phyloP scores from a whole-genome alignment of 1,284 basidiomycete species.

The Entoloma clypeatum region DNA sequence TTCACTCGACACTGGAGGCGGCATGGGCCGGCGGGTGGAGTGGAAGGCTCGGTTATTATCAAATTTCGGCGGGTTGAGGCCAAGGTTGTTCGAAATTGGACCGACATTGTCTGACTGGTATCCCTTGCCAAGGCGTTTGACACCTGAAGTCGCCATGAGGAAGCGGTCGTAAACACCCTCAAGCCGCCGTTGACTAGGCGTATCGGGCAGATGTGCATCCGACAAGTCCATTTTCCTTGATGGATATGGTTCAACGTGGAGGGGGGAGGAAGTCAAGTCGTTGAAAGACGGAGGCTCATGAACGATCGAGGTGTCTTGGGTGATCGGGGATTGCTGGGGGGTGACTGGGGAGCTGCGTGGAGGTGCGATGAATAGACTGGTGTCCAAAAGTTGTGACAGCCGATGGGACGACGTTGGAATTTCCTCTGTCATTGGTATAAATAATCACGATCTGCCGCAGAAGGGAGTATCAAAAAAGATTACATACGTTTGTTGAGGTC shows the following conservation, averaged over 20 bases:
- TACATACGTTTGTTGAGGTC: constrained; percentile 56
- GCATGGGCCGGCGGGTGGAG: constrained; percentile 51
- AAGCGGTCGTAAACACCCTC: constrained; percentile 75
- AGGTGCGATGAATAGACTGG: constrained; percentile 59
- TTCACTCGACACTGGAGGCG: constrained; percentile 63
- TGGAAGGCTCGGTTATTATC: constrained; percentile 44
- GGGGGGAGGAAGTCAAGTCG: constrained; percentile 55
- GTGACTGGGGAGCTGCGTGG: no score
- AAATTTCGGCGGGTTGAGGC: constrained; percentile 26
- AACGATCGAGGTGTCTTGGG: constrained; percentile 21
- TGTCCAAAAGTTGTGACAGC: constrained; percentile 61
- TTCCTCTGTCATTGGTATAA: constrained; percentile 27
- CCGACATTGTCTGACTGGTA: constrained; percentile 64
- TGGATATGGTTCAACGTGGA: constrained; percentile 61
- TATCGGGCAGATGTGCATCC: constrained; percentile 38
- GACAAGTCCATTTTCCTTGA: constrained; percentile 36
- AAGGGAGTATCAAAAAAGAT: constrained; percentile 4
- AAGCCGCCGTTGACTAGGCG: constrained; percentile 52
- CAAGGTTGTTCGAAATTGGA: constrained; percentile 31
- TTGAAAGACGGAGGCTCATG: constrained; percentile 38
- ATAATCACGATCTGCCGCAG: not conserved
- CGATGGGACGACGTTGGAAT: constrained; percentile 45
- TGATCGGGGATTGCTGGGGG: no score
- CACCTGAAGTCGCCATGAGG: constrained; percentile 71
- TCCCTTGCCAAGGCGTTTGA: constrained; percentile 69